phyloP scores from a whole-genome alignment of 2,329 filamentous ascomycete genomes.

The Pestalotiopsis sp. region DNA sequence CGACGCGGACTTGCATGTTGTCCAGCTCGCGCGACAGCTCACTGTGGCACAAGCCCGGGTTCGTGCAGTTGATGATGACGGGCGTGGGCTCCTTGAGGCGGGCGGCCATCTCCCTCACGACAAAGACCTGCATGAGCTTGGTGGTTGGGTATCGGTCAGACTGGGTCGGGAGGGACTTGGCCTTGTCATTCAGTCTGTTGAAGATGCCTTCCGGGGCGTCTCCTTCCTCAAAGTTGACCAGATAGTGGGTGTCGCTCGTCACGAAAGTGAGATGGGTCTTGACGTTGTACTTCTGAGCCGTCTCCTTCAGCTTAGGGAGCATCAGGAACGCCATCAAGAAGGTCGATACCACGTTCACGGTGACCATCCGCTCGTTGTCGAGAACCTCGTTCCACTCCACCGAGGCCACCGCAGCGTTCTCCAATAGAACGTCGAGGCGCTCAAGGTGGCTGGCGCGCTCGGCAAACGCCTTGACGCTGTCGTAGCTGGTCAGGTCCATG shows the following conservation, averaged over 20 bases:
- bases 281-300: neutral
- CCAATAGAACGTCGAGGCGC: neutral
- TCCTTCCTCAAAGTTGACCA: neutral
- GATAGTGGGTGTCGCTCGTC: neutral
- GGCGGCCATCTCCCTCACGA: neutral
- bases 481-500: neutral
- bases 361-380: neutral
- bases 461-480: neutral
- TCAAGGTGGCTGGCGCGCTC: neutral
- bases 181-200: neutral
- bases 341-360: neutral
- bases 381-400: neutral
- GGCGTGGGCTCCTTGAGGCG: neutral
- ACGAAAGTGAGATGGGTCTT: neutral
- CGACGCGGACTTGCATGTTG: neutral
- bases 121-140: neutral
- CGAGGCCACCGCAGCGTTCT: neutral
- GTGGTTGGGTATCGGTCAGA: neutral
- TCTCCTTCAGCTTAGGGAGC: neutral
- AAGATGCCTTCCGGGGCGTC: neutral
- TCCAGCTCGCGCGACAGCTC: neutral
- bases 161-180: neutral
- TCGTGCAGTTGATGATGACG: neutral
- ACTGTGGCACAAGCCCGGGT: neutral
- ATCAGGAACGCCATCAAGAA: neutral